Evolutionary conservation across 2,329 filamentous ascomycete genomes (phyloP), one percentile per base, ranked within the genome.

Genomic region (Orbilia blumenaviensis): DNA sequence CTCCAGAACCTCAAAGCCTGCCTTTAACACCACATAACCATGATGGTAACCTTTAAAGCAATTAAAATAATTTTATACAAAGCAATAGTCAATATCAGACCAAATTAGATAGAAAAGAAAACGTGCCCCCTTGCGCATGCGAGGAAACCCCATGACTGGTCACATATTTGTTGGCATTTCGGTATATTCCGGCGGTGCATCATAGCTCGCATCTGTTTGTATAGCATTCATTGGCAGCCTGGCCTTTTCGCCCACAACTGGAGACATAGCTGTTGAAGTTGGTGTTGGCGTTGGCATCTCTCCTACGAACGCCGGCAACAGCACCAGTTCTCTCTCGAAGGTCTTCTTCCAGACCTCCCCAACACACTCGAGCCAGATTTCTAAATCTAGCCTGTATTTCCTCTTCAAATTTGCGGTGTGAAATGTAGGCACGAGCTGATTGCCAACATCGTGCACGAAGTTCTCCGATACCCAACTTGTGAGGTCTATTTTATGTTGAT

Each of bases 331-430:
- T 8, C 63, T 67, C 50, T 75, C 71, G 21, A 75, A 75, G 7
- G 56, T 75, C 46, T 68, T 75, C 63, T 68, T 75, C 71, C 71
- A 75, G 14, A 32, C 27, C 48, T 75, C 71, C 8, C 71, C 71
- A 16, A 75, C 71, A 29, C 63, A 68, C 29, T 75, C 71, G 14
- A 75, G 14, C 54, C 62, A 62, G 34, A 75, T 41, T 29, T 75
- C 71, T 2, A 75, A 21, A 21, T 75, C 71, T 12, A 75, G 16
- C 34, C 46, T 46, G 18, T 75, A 75, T 29, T 67, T 67, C 23
- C 71, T 62, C 27, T 67, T 67, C 21, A 75, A 48, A 16, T 67
- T 75, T 5, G 71, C 54, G 2, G 71, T 75, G 7, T 60, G 50
- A 23, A 75, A 75, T 0, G 71, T 75, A 6, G 71, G 71, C 18